Evolutionary conservation across 2,329 filamentous ascomycete genomes (phyloP).

Genomic region (Aspergillus cejpii): DNA sequence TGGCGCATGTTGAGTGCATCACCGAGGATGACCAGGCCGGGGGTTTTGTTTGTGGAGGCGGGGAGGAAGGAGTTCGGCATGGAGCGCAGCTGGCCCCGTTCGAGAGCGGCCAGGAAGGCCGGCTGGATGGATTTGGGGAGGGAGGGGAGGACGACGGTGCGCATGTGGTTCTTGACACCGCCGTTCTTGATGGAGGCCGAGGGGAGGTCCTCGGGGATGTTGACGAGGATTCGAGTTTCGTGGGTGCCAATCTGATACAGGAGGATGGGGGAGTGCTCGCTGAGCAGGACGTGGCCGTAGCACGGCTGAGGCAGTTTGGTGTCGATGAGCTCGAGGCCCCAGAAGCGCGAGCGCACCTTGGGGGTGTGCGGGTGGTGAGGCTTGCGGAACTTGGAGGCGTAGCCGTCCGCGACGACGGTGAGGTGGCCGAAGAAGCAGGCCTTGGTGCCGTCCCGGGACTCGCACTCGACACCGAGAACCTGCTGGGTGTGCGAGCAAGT

Average conservation of each 20-base stretch:
- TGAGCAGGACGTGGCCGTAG: constrained; percentile 84
- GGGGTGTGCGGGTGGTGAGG: constrained; percentile 62
- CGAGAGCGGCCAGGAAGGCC: constrained; percentile 68
- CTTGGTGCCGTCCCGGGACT: constrained; percentile 53
- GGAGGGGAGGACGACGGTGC: constrained; percentile 69
- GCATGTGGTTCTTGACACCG: constrained; percentile 77
- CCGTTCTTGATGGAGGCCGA: constrained; percentile 67
- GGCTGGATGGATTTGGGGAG: constrained; percentile 67
- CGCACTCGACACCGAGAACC: constrained; percentile 74
- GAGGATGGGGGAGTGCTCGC: constrained; percentile 68
- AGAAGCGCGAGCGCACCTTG: constrained; percentile 77
- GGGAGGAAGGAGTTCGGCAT: constrained; percentile 98
- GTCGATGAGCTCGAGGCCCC: constrained; percentile 85
- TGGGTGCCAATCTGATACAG: constrained; percentile 95
- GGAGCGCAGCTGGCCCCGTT: constrained; percentile 68
- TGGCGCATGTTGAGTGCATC: constrained; percentile 99
- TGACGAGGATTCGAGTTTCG: constrained; percentile 84
- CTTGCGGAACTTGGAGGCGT: constrained; percentile 85
- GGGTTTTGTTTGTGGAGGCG: constrained; percentile 62
- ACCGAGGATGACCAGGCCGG: constrained; percentile 74
- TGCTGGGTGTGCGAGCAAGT: constrained; percentile 61
- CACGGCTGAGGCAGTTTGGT: constrained; percentile 66
- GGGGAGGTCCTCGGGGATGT: constrained; percentile 72
- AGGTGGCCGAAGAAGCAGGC: constrained; percentile 85
- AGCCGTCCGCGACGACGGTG: constrained; percentile 87